These are phyloP conservation scores for Austroboletus eburneus DNA, from an alignment of 768 basidiomycete genomes.

Conservation along the genomic window DNA sequence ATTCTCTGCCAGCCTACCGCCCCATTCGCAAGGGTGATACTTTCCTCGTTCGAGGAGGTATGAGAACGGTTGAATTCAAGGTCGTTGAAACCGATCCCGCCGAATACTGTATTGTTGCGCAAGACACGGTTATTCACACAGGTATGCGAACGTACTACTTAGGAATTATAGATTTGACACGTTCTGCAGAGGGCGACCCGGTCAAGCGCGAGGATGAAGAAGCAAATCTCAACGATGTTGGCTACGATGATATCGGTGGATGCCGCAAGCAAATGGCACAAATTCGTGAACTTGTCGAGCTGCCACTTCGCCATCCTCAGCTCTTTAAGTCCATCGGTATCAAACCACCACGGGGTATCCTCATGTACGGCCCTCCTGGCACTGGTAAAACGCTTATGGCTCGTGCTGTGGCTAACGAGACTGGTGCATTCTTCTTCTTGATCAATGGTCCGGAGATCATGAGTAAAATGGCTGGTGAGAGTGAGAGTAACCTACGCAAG, in stretches of 20 bases:
- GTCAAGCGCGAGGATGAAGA: slow-evolving; percentile 99
- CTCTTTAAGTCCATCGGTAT: slow-evolving; percentile 99
- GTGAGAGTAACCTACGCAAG: slow-evolving; percentile 94
- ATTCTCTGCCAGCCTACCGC: slow-evolving; percentile 63
- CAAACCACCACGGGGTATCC: slow-evolving; percentile 98
- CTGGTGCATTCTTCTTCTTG: slow-evolving; percentile 99
- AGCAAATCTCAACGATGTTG: slow-evolving; percentile 92
- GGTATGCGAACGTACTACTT: slow-evolving; percentile 35
- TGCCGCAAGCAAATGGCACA: slow-evolving; percentile 99
- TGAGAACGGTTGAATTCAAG: slow-evolving; percentile 99
- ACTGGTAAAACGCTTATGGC: slow-evolving; percentile 99
- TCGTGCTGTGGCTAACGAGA: slow-evolving; percentile 98
- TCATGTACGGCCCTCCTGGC: slow-evolving; percentile 98
- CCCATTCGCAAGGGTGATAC: slow-evolving; percentile 97
- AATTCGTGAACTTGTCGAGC: slow-evolving; percentile 97
- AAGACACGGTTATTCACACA: slow-evolving; percentile 97
- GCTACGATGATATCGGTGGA: slow-evolving; percentile 99
- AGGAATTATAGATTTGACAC: slow-evolving; percentile 3
- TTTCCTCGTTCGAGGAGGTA: slow-evolving; percentile 97
- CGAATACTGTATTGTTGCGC: slow-evolving; percentile 98
- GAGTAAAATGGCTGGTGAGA: slow-evolving; percentile 99
- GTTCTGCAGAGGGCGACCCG: slow-evolving; percentile 82
- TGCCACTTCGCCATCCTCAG: slow-evolving; percentile 97
- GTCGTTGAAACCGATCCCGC: slow-evolving; percentile 97
- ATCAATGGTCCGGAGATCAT: slow-evolving; percentile 99